Evolutionary conservation across 345 rosid genomes (phyloP), one percentile per base, ranked within the genome.

Genomic region (Aurinia saxatilis): DNA sequence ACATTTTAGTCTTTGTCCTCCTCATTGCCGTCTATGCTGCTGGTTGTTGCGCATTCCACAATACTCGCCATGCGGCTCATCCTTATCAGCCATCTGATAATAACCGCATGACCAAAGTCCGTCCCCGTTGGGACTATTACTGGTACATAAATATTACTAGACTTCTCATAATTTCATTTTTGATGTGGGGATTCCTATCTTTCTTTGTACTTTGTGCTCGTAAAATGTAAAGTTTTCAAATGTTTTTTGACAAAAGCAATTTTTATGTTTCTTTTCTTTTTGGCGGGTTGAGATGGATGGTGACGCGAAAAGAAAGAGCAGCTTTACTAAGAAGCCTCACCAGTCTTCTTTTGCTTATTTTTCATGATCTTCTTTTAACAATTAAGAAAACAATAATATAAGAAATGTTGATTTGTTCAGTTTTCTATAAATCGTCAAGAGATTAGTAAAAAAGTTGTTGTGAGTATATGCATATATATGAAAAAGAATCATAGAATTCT

Each of bases 221-320:
- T 27, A 27, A 0, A 27, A 23, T 2, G 27, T 23, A 2, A 4
- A 27, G 6, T 1, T 27, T 6, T 27, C 6, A 5, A 27, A 27
- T 2, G 5, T 7, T 16, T 21, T 50, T 16, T 57, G 6, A 46
- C 45, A 18, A 52, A 51, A 8, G 25, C 29, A 10, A 7, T 10
- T 62, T n/a, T 47, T 12, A 7, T 61, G 10, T 31, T 47, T 19
- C 3, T 37, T 62, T 50, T 3, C 27, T 21, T 19, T 56, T 47
- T 30, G 0, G 39, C 86, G 88, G 97, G 91, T 88, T 90, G 88
- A 88, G 95, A 75, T n/a, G n/a, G n/a, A n/a, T 80, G 96, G 95
- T 81, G 79, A 82, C 77, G 73, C 13, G 95, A 84, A 75, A 75
- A 42, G 75, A 81, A 75, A 74, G 86, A 82, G 10, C 79, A 71